Conservation (phyloP, 345 rosid genomes). For the Eucalyptus shirleyi region DNA sequence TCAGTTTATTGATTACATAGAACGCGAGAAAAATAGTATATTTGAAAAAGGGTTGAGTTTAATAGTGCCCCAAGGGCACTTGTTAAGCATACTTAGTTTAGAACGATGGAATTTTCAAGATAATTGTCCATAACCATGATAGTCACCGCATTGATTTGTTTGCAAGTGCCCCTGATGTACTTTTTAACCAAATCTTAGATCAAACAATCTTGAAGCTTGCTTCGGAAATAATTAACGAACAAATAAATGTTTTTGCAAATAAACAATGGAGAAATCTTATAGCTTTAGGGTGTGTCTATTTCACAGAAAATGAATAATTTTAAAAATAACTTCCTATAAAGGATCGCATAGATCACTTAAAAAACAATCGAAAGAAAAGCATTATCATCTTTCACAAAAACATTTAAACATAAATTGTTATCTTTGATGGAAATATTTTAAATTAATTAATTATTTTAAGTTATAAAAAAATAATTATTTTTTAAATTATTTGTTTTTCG, state of each 20-base stretch:
- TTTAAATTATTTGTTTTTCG: neutral
- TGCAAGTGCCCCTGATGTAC: neutral
- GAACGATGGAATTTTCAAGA: neutral
- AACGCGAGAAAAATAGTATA: neutral
- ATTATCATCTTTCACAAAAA: neutral
- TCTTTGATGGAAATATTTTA: neutral
- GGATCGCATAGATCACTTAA: rapidly evolving
- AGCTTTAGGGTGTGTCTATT: neutral
- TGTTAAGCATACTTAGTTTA: neutral
- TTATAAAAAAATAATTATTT: rapidly evolving
- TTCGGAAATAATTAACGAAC: neutral
- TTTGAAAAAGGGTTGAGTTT: neutral
- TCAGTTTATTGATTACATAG: neutral
- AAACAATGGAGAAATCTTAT: neutral
- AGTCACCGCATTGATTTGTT: neutral
- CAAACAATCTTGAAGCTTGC: neutral
- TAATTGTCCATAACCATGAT: neutral
- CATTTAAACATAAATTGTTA: neutral
- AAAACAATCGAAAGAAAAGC: neutral
- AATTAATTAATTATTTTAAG: neutral
- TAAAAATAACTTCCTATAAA: neutral
- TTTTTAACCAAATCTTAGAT: neutral
- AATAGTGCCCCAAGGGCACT: neutral
- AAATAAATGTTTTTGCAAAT: neutral
- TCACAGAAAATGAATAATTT: neutral